Percentiles rank a stretch among this genome's conserved stretches.
phyloP scores from a whole-genome alignment of 495 filamentous ascomycete genomes.

The Cairneyella variabilis region DNA sequence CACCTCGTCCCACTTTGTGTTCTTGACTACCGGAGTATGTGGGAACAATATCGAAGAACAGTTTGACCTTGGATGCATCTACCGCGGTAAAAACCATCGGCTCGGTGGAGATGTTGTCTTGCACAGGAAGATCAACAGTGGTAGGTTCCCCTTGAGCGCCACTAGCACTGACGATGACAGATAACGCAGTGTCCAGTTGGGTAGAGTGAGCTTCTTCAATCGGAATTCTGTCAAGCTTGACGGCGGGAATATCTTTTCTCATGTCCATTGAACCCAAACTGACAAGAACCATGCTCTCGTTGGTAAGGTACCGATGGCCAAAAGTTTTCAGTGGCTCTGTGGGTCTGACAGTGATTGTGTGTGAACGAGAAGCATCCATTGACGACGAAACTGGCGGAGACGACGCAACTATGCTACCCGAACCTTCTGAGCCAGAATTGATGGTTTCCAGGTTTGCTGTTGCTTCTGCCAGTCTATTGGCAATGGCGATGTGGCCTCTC shows the following conservation, averaged over 20 bases:
- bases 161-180: slow-evolving; percentile 84
- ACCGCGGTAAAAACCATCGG: slow-evolving; percentile 82
- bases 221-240: slow-evolving; percentile 86
- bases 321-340: slow-evolving; percentile 87
- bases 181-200: slow-evolving; percentile 89
- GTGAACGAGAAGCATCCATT: slow-evolving; percentile 43
- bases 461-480: slow-evolving; percentile 55
- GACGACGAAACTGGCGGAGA: slow-evolving; percentile 49
- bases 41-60: slow-evolving; percentile 95
- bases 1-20: slow-evolving; percentile 83
- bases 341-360: slow-evolving; percentile 35
- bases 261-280: slow-evolving; percentile 93
- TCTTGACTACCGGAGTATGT: slow-evolving; percentile 92
- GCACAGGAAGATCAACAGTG: slow-evolving; percentile 86
- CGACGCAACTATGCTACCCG: slow-evolving; percentile 34
- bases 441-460: slow-evolving; percentile 32
- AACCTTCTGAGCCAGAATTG: slow-evolving; percentile 20
- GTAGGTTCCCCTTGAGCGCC: slow-evolving; percentile 83
- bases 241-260: slow-evolving; percentile 72
- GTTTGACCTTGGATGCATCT: slow-evolving; percentile 76
- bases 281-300: slow-evolving; percentile 85
- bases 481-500: slow-evolving; percentile 79
- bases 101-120: slow-evolving; percentile 89
- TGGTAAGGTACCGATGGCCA: slow-evolving; percentile 89
- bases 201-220: slow-evolving; percentile 84